These are phyloP conservation scores for Paramecium octaurelia DNA, from an alignment of 73 alveolate species.

Conservation along the genomic window DNA sequence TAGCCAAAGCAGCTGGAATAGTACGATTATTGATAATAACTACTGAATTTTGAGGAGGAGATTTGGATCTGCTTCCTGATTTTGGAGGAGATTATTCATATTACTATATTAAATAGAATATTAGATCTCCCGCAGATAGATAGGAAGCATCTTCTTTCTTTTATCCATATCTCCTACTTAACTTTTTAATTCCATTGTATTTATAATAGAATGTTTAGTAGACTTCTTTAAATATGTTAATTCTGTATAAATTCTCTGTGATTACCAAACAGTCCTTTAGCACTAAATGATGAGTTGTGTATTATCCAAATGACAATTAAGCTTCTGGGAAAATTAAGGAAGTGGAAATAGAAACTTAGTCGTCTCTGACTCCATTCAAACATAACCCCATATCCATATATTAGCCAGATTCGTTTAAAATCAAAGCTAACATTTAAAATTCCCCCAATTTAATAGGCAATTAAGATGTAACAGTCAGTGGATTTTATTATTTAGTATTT, in stretches of 20 bases:
- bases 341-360: conserved; percentile 3
- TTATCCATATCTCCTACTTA: background rate
- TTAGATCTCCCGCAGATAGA: background rate
- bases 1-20: background rate
- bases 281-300: background rate
- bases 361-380: background rate
- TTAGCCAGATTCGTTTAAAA: conserved; percentile 1
- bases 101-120: background rate
- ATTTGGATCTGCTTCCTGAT: background rate
- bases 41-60: background rate
- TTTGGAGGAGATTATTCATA: background rate
- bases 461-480: conserved; percentile 6
- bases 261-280: background rate
- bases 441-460: conserved; percentile 5
- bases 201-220: background rate
- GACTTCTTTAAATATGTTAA: background rate
- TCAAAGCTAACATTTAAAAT: conserved; percentile 3
- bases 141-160: background rate
- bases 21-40: background rate
- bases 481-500: background rate
- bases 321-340: conserved; percentile 28
- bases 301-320: conserved; percentile 1
- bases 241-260: background rate
- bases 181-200: background rate
- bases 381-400: conserved; percentile 32